Base-by-base conservation (phyloP, 23 red algal genomes). In the Pyropia yezoensis region DNA sequence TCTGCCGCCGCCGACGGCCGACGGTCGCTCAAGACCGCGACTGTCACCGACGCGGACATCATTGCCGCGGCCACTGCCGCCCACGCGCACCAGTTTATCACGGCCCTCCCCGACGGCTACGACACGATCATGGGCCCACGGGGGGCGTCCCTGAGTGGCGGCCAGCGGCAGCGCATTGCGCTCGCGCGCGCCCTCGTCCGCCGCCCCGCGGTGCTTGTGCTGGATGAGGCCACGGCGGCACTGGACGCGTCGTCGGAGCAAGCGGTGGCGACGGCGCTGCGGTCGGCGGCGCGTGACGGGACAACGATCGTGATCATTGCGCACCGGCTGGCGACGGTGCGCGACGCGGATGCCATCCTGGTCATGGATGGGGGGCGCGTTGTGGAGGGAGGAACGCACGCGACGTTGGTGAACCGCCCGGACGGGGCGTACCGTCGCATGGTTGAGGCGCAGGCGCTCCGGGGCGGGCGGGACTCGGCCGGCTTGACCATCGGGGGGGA, bases 111-210 rank as follows among this genome's bases (percentile, higher is more conserved):
- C 3, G 67, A 83, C 50, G 80, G 73, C 3, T 91, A 91, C 71
- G 78, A 91, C 20, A 91, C 88, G 15, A 17, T 33, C 54, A 83
- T 96, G 16, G 91, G 91, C 64, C 78, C 75, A 50, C 83, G 91
- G 15, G 91, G 91, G 2, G 72, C 74, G 52, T 54, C 67, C n/a
- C 66, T 96, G 57, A 82, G 75, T 28, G 91, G 91, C 50, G 91
- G 91, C 32, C 91, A 96, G 77, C 67, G 79, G 33, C 91, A 96
- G 63, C 91, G 91, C 16, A 87, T 96, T 22, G 91, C 91, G 20
- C 89, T 96, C 60, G 91, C 91, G 26, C 32, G 91, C 25, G 85
- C 83, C 22, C 79, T 96, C 28, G 73, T 88, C 28, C 69, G 82
- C 29, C 59, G 52, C 50, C 91, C 91, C 3, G 57, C 68, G 12